A percentile compares a stretch with the other conserved stretches of the same genome.
Conservation (phyloP, 148 eudicot genomes). For the Silene latifolia region DNA sequence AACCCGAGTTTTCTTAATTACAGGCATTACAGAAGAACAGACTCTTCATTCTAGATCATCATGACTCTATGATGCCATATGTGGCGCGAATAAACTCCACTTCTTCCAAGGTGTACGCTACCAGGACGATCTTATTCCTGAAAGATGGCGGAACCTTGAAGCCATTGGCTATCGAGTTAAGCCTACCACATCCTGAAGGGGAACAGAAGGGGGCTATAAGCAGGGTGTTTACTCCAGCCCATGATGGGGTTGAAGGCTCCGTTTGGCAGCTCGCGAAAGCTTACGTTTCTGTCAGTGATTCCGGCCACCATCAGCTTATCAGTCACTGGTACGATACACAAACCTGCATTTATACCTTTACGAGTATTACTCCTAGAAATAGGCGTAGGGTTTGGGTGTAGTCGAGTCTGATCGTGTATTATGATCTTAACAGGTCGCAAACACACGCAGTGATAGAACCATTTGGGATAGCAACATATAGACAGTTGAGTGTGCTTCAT, state of each 20-base stretch:
- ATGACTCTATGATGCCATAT: slow-evolving; percentile 64
- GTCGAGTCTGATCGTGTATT: neutral
- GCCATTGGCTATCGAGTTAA: slow-evolving; percentile 72
- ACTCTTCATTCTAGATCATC: slow-evolving; percentile 72
- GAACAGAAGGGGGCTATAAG: slow-evolving; percentile 49
- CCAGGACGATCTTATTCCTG: slow-evolving; percentile 67
- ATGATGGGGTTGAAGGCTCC: slow-evolving; percentile 52
- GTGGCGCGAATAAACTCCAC: slow-evolving; percentile 59
- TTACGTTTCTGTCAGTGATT: slow-evolving; percentile 73
- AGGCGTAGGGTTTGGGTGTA: too few relatives aligned
- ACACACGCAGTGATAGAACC: slow-evolving; percentile 82
- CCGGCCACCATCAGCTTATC: slow-evolving; percentile 71
- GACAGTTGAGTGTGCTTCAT: slow-evolving; percentile 79
- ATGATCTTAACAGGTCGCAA: slow-evolving; percentile 39
- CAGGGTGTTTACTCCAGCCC: slow-evolving; percentile 56
- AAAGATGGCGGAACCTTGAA: slow-evolving; percentile 62
- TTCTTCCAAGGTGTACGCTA: slow-evolving; percentile 55
- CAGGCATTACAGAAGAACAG: slow-evolving; percentile 52
- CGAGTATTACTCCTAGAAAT: neutral
- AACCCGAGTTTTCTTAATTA: slow-evolving; percentile 10
- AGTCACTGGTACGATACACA: slow-evolving; percentile 65
- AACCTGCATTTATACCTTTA: neutral
- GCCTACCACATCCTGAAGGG: slow-evolving; percentile 59
- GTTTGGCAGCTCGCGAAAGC: slow-evolving; percentile 87
- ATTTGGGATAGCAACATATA: slow-evolving; percentile 65